Evolutionary conservation across 495 filamentous ascomycete species (phyloP).

Genomic region (Neurospora sp.): DNA sequence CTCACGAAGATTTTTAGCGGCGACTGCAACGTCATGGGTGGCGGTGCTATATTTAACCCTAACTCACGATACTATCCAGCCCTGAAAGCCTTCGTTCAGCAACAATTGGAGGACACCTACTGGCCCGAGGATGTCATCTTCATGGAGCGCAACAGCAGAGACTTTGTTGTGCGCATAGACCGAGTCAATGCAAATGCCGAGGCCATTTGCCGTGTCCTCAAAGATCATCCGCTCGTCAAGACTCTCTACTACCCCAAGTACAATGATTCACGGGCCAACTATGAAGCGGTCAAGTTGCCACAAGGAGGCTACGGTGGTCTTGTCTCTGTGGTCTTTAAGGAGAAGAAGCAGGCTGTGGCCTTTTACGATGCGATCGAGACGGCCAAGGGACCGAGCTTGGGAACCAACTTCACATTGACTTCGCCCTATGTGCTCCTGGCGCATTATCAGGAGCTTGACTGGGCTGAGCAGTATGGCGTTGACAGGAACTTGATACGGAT

Average conservation of each 20-base stretch:
- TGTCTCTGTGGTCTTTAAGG: conserved; percentile 70
- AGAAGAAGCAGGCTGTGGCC: conserved; percentile 55
- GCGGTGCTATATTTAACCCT: conserved; percentile 79
- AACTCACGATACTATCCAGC: conserved; percentile 56
- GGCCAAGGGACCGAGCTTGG: conserved; percentile 86
- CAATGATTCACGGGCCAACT: conserved; percentile 55
- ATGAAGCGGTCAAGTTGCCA: conserved; percentile 66
- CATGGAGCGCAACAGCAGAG: conserved; percentile 90
- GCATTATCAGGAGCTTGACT: conserved; percentile 86
- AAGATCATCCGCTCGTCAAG: conserved; percentile 51
- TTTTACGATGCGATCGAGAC: conserved; percentile 86
- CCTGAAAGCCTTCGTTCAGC: conserved; percentile 51
- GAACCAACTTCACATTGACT: conserved; percentile 89
- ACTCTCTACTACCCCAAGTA: conserved; percentile 80
- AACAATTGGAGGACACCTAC: conserved; percentile 75
- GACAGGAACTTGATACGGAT: conserved; percentile 70
- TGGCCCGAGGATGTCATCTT: conserved; percentile 92
- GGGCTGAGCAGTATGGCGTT: conserved; percentile 73
- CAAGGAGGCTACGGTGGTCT: conserved; percentile 86
- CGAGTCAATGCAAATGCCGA: conserved; percentile 83
- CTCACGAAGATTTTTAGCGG: conserved; percentile 96
- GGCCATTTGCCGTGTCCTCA: conserved; percentile 61
- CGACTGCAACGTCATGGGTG: conserved; percentile 97
- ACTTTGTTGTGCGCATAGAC: conserved; percentile 76
- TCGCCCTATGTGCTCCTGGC: conserved; percentile 88